phyloP scores from a whole-genome alignment of 805 yeast genomes.

The Hanseniaspora guilliermondii region DNA sequence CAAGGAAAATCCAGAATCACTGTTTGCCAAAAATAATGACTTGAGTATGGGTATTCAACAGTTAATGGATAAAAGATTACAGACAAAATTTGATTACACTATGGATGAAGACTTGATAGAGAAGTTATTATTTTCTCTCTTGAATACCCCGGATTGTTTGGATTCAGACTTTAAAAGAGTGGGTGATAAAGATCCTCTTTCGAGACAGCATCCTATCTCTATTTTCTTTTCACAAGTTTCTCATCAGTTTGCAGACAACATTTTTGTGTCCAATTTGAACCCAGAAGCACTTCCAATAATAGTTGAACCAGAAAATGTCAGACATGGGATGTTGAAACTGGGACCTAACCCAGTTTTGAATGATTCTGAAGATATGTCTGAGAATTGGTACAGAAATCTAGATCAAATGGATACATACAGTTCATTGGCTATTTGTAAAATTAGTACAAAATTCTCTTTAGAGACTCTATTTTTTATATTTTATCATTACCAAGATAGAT shows the following conservation, averaged over 20 bases:
- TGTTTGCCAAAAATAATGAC: neutral
- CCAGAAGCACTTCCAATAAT: constrained; percentile 11
- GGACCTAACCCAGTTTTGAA: constrained; percentile 7
- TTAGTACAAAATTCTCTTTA: constrained; percentile 60
- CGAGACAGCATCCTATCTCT: constrained; percentile 78
- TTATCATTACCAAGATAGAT: constrained; percentile 64
- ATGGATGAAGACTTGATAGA: constrained; percentile 24
- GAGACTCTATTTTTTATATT: constrained; percentile 88
- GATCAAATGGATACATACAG: constrained; percentile 24
- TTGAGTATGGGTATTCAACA: neutral
- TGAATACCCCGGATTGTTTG: constrained; percentile 86
- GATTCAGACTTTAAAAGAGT: constrained; percentile 73
- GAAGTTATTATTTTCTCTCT: constrained; percentile 58
- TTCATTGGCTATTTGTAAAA: constrained; percentile 38
- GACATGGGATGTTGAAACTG: constrained; percentile 4
- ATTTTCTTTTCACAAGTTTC: constrained; percentile 62
- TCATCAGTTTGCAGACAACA: constrained; percentile 24
- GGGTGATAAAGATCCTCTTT: constrained; percentile 49
- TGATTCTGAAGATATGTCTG: constrained; percentile 6
- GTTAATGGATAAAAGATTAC: neutral
- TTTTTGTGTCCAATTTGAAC: constrained; percentile 16
- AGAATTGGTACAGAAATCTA: constrained; percentile 9
- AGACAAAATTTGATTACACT: neutral
- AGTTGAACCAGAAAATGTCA: constrained; percentile 2
- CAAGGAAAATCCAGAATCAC: neutral